Evolutionary conservation across 495 filamentous ascomycete genomes (phyloP), one percentile per base, ranked within the genome.

Genomic region (Tuber magnatum): DNA sequence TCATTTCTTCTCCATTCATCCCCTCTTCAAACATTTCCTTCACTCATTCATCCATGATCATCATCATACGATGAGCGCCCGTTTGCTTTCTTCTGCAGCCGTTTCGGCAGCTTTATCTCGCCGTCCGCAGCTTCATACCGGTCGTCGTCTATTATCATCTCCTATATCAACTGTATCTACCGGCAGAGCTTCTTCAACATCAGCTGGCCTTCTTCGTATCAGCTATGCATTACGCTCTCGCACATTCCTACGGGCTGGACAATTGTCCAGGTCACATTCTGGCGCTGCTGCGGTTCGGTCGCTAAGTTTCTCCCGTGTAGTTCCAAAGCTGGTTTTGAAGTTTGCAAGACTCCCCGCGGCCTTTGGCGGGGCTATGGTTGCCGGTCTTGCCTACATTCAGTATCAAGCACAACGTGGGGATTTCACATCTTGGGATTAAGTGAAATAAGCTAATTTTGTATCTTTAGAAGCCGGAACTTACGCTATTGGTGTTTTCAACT

Each of bases 311-410:
- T 88, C 87, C 10, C 88, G 95, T 71, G 88, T 92, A 71, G 86
- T 99, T n/a, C 95, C 95, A 3, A 92, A 92, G 81, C 87, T 99
- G 61, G 90, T 94, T 14, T 79, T 97, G 78, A 99, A 97, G 85
- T 91, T 98, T 73, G 86, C 91, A 56, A 88, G 92, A 71, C 85
- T 97, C 71, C 95, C 95, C 40, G 94, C 96, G 74, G 89, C 97
- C 84, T 93, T 97, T 82, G 95, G 94, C 46, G 93, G 92, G 65
- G 90, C 92, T 68, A 92, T 91, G 84, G 88, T 99, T 82, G 93
- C 92, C 10, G 92, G 92, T 7, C 82, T 95, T 43, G 92, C 92
- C 65, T 99, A 97, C 87, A 81, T 99, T 44, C 95, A 99, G 83
- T 97, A 98, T 83, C 96, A 98, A 85, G 94, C 95, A 76, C 90